Base-by-base conservation (phyloP, 2,329 filamentous ascomycete genomes). In the Hymenoscyphus fraxineus region DNA sequence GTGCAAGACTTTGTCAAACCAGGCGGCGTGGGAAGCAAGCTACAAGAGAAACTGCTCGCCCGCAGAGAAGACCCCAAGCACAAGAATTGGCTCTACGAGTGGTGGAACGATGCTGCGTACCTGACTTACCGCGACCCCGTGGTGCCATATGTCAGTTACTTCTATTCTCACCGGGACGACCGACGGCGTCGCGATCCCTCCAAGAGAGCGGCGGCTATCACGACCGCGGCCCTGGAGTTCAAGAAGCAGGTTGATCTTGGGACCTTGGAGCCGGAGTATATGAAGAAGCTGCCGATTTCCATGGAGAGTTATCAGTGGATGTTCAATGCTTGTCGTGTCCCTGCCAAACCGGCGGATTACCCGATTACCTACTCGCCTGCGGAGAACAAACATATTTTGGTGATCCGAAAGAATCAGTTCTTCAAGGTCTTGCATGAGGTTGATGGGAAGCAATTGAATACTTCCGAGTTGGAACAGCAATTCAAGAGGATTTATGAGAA, bases 271-370 rank as follows among this genome's bases (percentile, higher is more conserved):
- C 95, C 95, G 31, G 95, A 99, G 80, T 98, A 97, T 81, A 97
- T 99, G 93, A 96, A 96, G 83, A 93, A 93, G 80, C 85, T 96
- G 65, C 95, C 95, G 66, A 94, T 98, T 75, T 95, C 93, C 78
- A 99, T 99, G 95, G 93, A 93, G 82, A 95, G 92, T 76, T 98
- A 97, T 82, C 83, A 97, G 81, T 98, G 89, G 86, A 99, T 99
- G 95, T 99, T 99, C 85, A 98, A 99, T 80, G 88, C 86, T 78
- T 91, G 87, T 78, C 89, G 95, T 71, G 88, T 98, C 51, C 89
- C 94, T 38, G 90, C 90, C 62, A 89, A 89, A 73, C 90, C 92
- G 13, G 85, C 88, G 40, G 95, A 99, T 76, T 87, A 92, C 75
- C 90, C 91, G 10, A 82, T 90, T 76, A 97, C 97, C 80, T 97